Base-by-base conservation (phyloP, 129 eudicot species). In the Centaurea solstitialis region DNA sequence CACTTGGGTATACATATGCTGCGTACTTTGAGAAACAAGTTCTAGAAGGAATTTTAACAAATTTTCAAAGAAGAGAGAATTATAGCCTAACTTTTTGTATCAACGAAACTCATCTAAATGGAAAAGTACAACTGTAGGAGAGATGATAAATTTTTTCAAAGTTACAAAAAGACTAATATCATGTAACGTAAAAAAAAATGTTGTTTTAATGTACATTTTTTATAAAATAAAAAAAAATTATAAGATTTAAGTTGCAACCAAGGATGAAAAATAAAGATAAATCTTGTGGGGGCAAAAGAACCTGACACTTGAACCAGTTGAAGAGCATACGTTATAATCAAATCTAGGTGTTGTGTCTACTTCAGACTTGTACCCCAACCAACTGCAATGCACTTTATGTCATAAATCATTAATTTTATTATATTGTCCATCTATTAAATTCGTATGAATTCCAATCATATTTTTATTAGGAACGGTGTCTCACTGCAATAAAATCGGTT, bases 291-390 rank as follows among this genome's bases (percentile, higher is more conserved):
- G 77, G 11, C 77, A 68, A 76, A n/a, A 18, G 67, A 67, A 75
- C 72, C 62, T 82, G 85, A 70, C 81, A 68, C 37, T 75, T 21
- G 85, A 70, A 33, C 76, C 1, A 15, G 71, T 81, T 50, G 28
- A 43, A 81, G 71, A 47, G 70, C 64, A 68, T 21, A 75, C n/a
- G 85, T 75, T 12, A 47, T 59, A 17, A 57, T 82, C 85, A 76
- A 76, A 82, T 76, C 73, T 43, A 75, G 85, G 81, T 69, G 77
- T 26, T 68, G 23, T 59, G 85, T 76, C 81, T 18, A 82, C 81
- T 76, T 82, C 81, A 68, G 41, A 11, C 75, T 66, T 18, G 47
- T 69, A 81, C 85, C 62, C 74, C 53, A 70, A 26, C n/a, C 18
- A 68, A 23, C 68, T 68, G 66, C 76, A 47, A 3, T 68, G 72